phyloP scores from a whole-genome alignment of 345 rosid species.

The Acer yangbiense region DNA sequence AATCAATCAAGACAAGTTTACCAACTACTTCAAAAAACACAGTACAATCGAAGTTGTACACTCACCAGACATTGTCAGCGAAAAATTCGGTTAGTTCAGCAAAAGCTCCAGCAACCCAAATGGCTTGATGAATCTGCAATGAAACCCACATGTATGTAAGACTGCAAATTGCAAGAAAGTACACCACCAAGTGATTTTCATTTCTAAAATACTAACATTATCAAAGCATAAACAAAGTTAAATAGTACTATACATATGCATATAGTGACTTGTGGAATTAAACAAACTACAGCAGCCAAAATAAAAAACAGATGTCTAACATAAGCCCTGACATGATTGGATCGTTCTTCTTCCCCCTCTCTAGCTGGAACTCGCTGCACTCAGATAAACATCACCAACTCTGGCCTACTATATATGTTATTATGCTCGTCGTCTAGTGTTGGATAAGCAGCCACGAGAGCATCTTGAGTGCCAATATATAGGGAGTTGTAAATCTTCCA shows the following conservation, averaged over 20 bases:
- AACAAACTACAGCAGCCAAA: not conserved
- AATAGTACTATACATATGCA: not conserved
- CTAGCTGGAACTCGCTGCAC: not conserved
- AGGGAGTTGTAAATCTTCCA: slow-evolving; percentile 99
- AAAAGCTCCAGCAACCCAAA: not conserved
- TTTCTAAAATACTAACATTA: not conserved
- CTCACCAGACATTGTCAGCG: not conserved
- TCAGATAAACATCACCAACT: slow-evolving; percentile 77
- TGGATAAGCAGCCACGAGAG: slow-evolving; percentile 96
- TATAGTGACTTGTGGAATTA: not conserved
- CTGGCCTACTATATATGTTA: slow-evolving; percentile 88
- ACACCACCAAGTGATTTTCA: not conserved
- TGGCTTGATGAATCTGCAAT: not conserved
- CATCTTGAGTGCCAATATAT: slow-evolving; percentile 89
- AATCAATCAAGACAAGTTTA: not conserved
- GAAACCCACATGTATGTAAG: too few species aligned
- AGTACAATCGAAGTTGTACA: not conserved
- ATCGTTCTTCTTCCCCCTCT: not conserved
- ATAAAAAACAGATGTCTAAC: not conserved
- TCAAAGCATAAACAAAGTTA: not conserved
- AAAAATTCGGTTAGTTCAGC: too few species aligned
- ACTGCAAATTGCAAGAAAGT: not conserved
- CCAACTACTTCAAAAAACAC: not conserved
- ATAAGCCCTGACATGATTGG: not conserved
- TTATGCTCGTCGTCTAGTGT: slow-evolving; percentile 72